Evolutionary conservation across 2,329 filamentous ascomycete genomes (phyloP), one percentile per base, ranked within the genome.

Genomic region (Hypocreales sp.): DNA sequence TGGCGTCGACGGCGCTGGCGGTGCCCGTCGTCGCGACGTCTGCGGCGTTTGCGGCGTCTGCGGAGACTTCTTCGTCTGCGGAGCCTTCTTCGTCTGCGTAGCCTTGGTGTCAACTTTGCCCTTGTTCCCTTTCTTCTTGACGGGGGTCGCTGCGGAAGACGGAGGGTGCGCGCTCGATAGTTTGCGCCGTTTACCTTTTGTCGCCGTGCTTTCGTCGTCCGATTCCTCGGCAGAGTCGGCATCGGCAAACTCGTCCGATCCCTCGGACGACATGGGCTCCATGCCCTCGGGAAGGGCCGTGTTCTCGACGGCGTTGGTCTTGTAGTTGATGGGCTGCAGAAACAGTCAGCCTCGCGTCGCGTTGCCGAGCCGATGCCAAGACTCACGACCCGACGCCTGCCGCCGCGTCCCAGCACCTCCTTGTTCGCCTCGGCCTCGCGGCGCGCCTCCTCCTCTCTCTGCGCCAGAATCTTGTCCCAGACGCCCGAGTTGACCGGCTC

Each of bases 381-480:
- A 38, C 51, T 36, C 35, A 55, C 53, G 27, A 38, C 44, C 34
- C 79, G 70, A 36, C 74, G 73, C 38, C 90, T 70, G 36, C 82
- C 81, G 21, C 90, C 90, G 33, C 90, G 72, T 8, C 90, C 90
- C 25, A 94, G 70, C n/a, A 70, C 70, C 47, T 92, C 72, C 26
- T 73, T 64, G 32, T 74, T 72, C 11, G 46, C 62, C 19, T 73
- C 73, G 7, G 74, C 72, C 40, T 84, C 74, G 30, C 72, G 71
- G n/a, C 70, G 66, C 3, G 84, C 86, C 29, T 78, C 72, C 22
- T 70, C 72, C 49, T 92, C 82, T 35, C 90, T 74, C 45, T 92
- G 71, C 28, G 75, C 72, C 20, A 98, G 60, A 33, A 98, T 94
- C 40, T 76, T 77, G 29, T 92, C 84, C 92, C 92, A 98, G 0